Evolutionary conservation across 2,329 filamentous ascomycete genomes (phyloP).

Genomic region (Knoxdaviesia proteae): DNA sequence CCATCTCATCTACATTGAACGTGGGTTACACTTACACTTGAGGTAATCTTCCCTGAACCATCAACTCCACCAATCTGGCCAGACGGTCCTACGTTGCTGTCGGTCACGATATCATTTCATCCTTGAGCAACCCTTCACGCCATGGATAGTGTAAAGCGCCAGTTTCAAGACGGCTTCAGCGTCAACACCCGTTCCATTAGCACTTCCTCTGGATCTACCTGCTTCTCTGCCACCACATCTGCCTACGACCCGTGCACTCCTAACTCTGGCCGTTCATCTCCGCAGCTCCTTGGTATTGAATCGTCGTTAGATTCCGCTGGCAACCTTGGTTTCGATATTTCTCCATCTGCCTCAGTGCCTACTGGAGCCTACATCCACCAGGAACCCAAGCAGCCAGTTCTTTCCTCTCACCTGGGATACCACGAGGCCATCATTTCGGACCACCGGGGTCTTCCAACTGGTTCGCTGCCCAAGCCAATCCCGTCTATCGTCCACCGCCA

Average conservation of each 20-base stretch:
- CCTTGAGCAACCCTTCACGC: conserved; percentile 1
- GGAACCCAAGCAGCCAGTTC: conserved; percentile 1
- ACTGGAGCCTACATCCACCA: conserved; percentile 2
- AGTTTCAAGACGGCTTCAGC: conserved; percentile 4
- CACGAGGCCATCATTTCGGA: background rate
- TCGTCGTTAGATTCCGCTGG: too few relatives aligned
- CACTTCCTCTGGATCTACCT: conserved; percentile 4
- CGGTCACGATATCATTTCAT: background rate
- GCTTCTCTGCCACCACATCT: background rate
- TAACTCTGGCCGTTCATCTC: conserved; percentile 21
- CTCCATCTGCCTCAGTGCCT: background rate
- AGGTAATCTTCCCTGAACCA: background rate
- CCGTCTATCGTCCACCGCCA: background rate
- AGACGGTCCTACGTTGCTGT: background rate
- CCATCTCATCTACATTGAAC: background rate
- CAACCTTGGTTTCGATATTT: too few relatives aligned
- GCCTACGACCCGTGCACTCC: conserved; percentile 23
- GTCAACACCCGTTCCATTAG: conserved; percentile 5
- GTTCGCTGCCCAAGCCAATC: background rate
- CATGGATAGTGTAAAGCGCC: conserved; percentile 5
- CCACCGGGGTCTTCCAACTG: too few relatives aligned
- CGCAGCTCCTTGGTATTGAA: conserved; percentile 5
- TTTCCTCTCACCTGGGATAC: background rate
- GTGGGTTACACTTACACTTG: background rate
- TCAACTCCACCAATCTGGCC: background rate